Evolutionary conservation across 495 filamentous ascomycete genomes (phyloP).

Genomic region (Talaromyces ruber): DNA sequence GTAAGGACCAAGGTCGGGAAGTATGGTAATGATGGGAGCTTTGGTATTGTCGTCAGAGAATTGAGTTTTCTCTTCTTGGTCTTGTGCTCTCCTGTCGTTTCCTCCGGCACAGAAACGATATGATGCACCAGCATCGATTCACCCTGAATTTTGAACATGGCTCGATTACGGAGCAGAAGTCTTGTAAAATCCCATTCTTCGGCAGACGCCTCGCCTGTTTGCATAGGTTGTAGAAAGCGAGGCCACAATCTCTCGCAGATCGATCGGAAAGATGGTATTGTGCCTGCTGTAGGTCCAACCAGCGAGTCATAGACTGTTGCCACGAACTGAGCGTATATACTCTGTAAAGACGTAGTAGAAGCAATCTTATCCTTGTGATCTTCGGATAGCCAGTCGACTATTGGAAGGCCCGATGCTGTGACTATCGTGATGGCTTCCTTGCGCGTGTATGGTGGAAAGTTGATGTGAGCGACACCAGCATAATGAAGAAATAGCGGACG

Average conservation of each 20-base stretch:
- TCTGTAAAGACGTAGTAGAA: slow-evolving; percentile 7
- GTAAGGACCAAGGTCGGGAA: slow-evolving; percentile 77
- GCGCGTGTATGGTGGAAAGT: slow-evolving; percentile 81
- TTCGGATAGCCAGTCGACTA: slow-evolving; percentile 18
- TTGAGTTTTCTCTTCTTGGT: slow-evolving; percentile 9
- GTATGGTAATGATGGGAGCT: slow-evolving; percentile 52
- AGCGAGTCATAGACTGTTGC: slow-evolving; percentile 32
- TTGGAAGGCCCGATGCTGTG: slow-evolving; percentile 32
- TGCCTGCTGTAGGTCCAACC: slow-evolving; percentile 35
- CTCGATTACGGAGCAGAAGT: slow-evolving; percentile 63
- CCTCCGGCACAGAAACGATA: slow-evolving; percentile 50
- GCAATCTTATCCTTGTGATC: slow-evolving; percentile 9
- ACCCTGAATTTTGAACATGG: slow-evolving; percentile 70
- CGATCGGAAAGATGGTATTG: slow-evolving; percentile 29
- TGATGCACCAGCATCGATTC: slow-evolving; percentile 63
- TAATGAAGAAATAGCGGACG: slow-evolving; percentile 62
- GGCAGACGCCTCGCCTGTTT: slow-evolving; percentile 22
- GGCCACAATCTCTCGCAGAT: slow-evolving; percentile 65
- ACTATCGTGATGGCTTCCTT: slow-evolving; percentile 69
- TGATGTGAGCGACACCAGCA: slow-evolving; percentile 66
- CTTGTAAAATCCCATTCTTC: slow-evolving; percentile 63
- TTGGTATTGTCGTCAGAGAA: slow-evolving; percentile 24
- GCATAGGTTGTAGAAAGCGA: slow-evolving; percentile 54
- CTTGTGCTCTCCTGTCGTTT: slow-evolving; percentile 15
- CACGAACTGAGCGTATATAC: slow-evolving; percentile 35